phyloP scores from a whole-genome alignment of 805 yeast genomes.

The Myxozyma vanderwaltii region DNA sequence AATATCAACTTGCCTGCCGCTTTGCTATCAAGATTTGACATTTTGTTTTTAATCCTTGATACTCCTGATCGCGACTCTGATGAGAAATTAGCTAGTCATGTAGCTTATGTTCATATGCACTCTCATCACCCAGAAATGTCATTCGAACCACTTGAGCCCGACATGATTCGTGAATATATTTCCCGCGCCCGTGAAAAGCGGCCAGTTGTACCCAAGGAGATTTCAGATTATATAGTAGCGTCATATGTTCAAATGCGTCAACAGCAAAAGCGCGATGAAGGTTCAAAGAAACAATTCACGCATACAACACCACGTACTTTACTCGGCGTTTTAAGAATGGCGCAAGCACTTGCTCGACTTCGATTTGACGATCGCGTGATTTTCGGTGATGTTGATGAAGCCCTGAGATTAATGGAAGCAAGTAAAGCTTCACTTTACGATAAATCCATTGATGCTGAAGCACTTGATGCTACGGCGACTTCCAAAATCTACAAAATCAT shows the following conservation, averaged over 20 bases:
- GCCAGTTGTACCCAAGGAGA: conserved; percentile 81
- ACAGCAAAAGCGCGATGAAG: conserved; percentile 78
- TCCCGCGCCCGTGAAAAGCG: conserved; percentile 80
- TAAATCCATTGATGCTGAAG: conserved; percentile 50
- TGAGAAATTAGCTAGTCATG: conserved; percentile 87
- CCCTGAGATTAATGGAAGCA: conserved; percentile 79
- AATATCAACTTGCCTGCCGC: conserved; percentile 98
- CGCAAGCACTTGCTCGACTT: conserved; percentile 92
- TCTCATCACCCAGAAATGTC: conserved; percentile 79
- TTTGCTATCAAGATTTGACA: conserved; percentile 88
- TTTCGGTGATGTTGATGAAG: conserved; percentile 90
- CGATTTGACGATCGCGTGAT: conserved; percentile 74
- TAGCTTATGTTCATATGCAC: conserved; percentile 93
- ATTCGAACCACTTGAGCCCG: conserved; percentile 74
- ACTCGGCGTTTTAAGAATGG: conserved; percentile 83
- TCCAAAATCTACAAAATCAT: conserved; percentile 74
- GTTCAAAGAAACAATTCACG: conserved; percentile 74
- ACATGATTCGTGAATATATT: conserved; percentile 82
- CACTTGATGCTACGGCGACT: conserved; percentile 59
- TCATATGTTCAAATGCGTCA: conserved; percentile 90
- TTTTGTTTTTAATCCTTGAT: conserved; percentile 83
- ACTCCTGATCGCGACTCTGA: conserved; percentile 78
- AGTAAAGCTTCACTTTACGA: conserved; percentile 80
- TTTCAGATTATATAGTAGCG: conserved; percentile 82
- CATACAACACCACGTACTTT: conserved; percentile 96